A percentile compares a stretch with the other conserved stretches of the same genome.
Conservation (phyloP, 768 basidiomycete genomes). For the Dentipellis sp. region DNA sequence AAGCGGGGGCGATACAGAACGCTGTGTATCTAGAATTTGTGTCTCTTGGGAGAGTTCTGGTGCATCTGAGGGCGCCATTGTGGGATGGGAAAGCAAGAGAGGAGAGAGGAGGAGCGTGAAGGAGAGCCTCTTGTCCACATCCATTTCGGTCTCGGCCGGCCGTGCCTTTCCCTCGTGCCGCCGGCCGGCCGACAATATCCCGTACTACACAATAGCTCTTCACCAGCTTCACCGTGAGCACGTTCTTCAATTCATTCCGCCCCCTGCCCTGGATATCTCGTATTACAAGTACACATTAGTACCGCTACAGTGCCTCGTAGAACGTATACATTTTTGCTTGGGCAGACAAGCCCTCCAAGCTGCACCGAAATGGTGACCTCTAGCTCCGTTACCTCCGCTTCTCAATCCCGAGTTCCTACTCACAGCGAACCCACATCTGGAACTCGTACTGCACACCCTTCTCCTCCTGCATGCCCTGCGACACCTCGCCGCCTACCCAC, state of each 20-base stretch:
- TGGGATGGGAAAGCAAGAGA: background rate
- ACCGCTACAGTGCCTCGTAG: too few species aligned
- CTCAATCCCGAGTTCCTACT: background rate
- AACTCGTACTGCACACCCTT: conserved; percentile 82
- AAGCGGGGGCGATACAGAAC: background rate
- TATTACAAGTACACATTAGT: too few species aligned
- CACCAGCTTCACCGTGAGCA: background rate
- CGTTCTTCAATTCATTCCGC: too few species aligned
- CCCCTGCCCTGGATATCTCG: too few species aligned
- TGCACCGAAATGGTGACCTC: too few species aligned
- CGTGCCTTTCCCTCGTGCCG: background rate
- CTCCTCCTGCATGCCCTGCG: conserved; percentile 69
- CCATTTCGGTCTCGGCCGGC: conserved; percentile 5
- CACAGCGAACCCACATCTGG: conserved; percentile 82
- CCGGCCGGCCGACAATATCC: background rate
- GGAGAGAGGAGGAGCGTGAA: conserved; percentile 1
- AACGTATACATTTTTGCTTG: too few species aligned
- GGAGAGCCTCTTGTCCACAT: background rate
- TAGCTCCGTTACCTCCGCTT: too few species aligned
- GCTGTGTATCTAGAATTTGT: background rate
- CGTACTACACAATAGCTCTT: background rate
- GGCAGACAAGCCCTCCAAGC: too few species aligned
- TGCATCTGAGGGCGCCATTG: background rate
- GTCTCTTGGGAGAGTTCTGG: background rate
- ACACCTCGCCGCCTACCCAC: conserved; percentile 80